Evolutionary conservation across 192 early-diverging fungal genomes (phyloP).

Genomic region (Entomortierella beljakovae): DNA sequence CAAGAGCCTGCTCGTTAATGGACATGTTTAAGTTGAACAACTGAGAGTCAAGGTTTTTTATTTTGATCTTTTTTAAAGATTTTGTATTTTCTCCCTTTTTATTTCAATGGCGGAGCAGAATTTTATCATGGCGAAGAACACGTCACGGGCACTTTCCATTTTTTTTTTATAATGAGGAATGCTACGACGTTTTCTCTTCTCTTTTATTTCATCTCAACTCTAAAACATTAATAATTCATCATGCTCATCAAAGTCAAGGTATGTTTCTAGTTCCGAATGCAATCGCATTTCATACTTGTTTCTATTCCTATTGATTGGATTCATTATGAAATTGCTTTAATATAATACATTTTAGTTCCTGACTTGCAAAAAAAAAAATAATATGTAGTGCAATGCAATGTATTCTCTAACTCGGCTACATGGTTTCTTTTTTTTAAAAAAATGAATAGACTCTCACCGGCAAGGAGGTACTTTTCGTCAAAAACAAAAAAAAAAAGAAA

Average conservation of each 20-base stretch:
- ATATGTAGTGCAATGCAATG: too few species aligned
- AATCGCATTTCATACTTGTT: constrained; percentile 15
- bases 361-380: neutral
- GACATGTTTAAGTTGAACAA: constrained; percentile 27
- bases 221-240: constrained; percentile 3
- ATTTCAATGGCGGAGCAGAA: too few species aligned
- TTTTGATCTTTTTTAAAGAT: neutral
- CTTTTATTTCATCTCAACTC: neutral
- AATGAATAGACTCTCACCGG: constrained; percentile 83
- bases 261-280: constrained; percentile 2
- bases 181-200: neutral
- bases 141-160: constrained; percentile 14
- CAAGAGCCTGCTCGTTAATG: constrained; percentile 53
- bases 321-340: neutral
- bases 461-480: constrained; percentile 72
- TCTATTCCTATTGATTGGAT: neutral
- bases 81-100: neutral
- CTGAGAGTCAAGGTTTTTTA: neutral
- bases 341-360: neutral
- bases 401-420: too few species aligned
- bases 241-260: constrained; percentile 89
- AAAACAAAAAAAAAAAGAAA: too few species aligned
- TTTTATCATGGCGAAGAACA: too few species aligned
- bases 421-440: neutral
- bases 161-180: neutral